Base-by-base conservation (phyloP, 441 rosid genomes). In the Pelargonium fulgidum region DNA sequence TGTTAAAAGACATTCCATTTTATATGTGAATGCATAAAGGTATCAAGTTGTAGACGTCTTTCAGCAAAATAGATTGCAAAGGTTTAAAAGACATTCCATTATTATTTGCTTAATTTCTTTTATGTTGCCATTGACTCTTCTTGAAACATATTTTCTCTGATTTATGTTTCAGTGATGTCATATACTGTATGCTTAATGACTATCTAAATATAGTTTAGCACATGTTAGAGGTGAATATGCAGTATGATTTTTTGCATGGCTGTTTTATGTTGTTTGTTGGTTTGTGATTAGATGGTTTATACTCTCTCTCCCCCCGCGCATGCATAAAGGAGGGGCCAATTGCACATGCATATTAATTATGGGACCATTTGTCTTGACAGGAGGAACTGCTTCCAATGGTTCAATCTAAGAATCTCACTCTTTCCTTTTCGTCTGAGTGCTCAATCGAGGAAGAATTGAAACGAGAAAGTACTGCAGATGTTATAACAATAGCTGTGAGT, bases 401-500 rank as follows among this genome's bases (percentile, higher is more conserved):
- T 77, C 81, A 73, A 68, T 82, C 89, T 63, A 86, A 83, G 64
- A 86, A 86, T 78, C 87, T 88, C 69, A 82, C 84, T 68, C 84
- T 88, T 71, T 79, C 93, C 22, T 88, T 85, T 80, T 88, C 93
- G 61, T 86, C 93, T 36, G 93, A 88, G 80, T 86, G 93, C 79
- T 88, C 93, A 52, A 85, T 88, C 70, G 93, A 88, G 82, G 89
- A 86, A 81, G 93, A 88, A 78, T 76, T 86, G 80, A 88, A 85
- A 81, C 84, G 91, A 72, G 93, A 86, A 76, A 88, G 93, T 76
- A 85, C 91, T 54, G 91, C 93, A 36, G 93, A 88, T 80, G 36
- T 85, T 68, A 62, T 86, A 71, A 88, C 93, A 67, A 86, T 88
- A 66, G 82, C 78, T 56, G 93, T 85, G 67, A 74, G 86, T 81